Evolutionary conservation across 768 basidiomycete genomes (phyloP).

Genomic region (Boletus tomentosulus): DNA sequence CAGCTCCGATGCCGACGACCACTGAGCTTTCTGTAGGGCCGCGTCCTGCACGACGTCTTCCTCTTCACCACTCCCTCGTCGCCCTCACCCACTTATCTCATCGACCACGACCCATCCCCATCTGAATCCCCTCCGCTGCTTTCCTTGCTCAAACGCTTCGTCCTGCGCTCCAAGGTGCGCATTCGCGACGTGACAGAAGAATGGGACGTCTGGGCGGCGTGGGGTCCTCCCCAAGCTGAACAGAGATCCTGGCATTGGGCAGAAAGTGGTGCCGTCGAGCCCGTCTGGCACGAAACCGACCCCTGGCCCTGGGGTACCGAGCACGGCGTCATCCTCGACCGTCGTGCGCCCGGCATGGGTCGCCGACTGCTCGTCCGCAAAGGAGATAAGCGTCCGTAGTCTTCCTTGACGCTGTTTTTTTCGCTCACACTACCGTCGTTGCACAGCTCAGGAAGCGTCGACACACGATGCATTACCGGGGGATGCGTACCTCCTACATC

Average conservation of each 20-base stretch:
- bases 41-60: conserved; percentile 87
- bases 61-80: conserved; percentile 58
- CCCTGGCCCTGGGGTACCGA: conserved; percentile 60
- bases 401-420: neutral
- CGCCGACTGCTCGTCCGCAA: conserved; percentile 63
- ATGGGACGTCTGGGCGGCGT: conserved; percentile 79
- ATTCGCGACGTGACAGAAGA: conserved; percentile 73
- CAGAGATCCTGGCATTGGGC: conserved; percentile 50
- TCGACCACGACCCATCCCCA: conserved; percentile 66
- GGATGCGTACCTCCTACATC: conserved; percentile 70
- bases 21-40: conserved; percentile 50
- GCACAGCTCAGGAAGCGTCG: conserved; percentile 48
- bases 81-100: conserved; percentile 50
- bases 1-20: no score
- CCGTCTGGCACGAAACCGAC: conserved; percentile 52
- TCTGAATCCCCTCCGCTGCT: conserved; percentile 60
- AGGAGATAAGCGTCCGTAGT: conserved; percentile 67
- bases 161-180: conserved; percentile 87
- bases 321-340: conserved; percentile 52
- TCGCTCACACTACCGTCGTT: conserved; percentile 4
- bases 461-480: conserved; percentile 50
- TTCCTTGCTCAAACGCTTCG: conserved; percentile 73
- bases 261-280: conserved; percentile 73
- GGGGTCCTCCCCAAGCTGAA: conserved; percentile 49
- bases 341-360: conserved; percentile 77